Base-by-base conservation (phyloP, 2,329 filamentous ascomycete genomes). In the Teratosphaeria epicoccoides region DNA sequence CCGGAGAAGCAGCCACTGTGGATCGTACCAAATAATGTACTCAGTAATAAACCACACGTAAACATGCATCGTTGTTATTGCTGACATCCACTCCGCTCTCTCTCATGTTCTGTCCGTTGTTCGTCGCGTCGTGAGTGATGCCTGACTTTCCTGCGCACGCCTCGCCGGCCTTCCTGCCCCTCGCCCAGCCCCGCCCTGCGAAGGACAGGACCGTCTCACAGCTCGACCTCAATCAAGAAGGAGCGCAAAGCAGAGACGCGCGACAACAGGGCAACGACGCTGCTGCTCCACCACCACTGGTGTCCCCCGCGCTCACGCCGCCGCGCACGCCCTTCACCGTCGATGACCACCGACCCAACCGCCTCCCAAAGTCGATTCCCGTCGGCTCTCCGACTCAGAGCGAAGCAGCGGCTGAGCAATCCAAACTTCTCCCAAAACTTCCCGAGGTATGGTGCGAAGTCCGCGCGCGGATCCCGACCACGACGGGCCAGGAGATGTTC, bases 391-490 rank as follows among this genome's bases (percentile, higher is more conserved):
- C 51, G 10, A 33, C 47, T 17, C 40, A 72, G 49, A 62, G 64
- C 20, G 67, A 68, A 24, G 57, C 64, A 54, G 55, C 49, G 14
- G 17, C 23, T 71, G 74, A 49, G 83, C 83, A 79, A 26, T 88
- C 88, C 0, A 83, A 81, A 53, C 76, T 95, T 22, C 79, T 96
- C 6, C 76, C 85, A 58, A 80, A 76, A 12, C 75, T 97, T 1
- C 93, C 91, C 6, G 72, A 86, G 23, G 91, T 98, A n/a, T 83
- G 88, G 67, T 98, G 93, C 72, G 83, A 94, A 58, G 93, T 97
- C 47, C 85, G 93, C 59, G 93, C 93, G 17, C 84, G 93, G 50
- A 98, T 98, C 61, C 93, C 93, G 0, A 97, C 91, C 0, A 91
- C 88, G 2, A 82, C 80, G 0, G 91, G 91, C 3, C 87, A 89